Conservation (phyloP, 2,329 filamentous ascomycete genomes). For the Calcarisporium arbuscula region DNA sequence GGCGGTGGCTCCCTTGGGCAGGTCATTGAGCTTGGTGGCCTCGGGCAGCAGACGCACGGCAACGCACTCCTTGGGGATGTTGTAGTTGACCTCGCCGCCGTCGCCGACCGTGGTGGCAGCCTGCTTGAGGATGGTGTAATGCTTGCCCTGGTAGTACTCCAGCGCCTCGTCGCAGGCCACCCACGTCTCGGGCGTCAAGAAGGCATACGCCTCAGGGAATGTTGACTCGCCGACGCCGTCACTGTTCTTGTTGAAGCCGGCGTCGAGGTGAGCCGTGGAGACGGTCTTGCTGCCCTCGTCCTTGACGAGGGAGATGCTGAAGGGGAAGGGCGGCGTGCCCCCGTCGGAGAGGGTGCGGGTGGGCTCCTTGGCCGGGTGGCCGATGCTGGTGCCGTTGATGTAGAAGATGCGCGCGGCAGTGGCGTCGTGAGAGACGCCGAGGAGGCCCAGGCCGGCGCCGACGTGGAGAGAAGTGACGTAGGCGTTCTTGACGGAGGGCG, state of each 20-base stretch:
- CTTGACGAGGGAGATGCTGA: slow-evolving; percentile 21
- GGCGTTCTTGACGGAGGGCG: slow-evolving; percentile 29
- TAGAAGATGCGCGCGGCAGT: slow-evolving; percentile 32
- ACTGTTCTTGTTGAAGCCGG: slow-evolving; percentile 18
- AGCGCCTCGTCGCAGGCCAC: too few species aligned
- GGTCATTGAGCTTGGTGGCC: slow-evolving; percentile 28
- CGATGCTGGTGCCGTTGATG: slow-evolving; percentile 37
- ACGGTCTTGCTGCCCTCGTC: slow-evolving; percentile 23
- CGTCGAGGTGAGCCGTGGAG: slow-evolving; percentile 16
- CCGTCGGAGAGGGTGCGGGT: slow-evolving; percentile 31
- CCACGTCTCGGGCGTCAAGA: slow-evolving; percentile 23
- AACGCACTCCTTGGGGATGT: slow-evolving; percentile 31
- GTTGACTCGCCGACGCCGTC: slow-evolving; percentile 19
- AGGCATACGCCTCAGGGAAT: slow-evolving; percentile 21
- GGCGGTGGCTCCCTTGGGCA: slow-evolving; percentile 24
- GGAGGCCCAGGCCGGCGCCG: slow-evolving; percentile 32
- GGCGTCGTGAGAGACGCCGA: slow-evolving; percentile 25
- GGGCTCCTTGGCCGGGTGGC: too few species aligned
- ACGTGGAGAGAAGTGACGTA: slow-evolving; percentile 32
- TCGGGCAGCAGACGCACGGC: slow-evolving; percentile 33
- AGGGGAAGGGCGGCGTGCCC: slow-evolving; percentile 29
- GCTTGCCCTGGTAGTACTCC: slow-evolving; percentile 33
- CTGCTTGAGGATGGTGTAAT: slow-evolving; percentile 31
- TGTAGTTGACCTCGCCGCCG: slow-evolving; percentile 13
- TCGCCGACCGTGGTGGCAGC: slow-evolving; percentile 23